Evolutionary conservation across 306 rosid species (phyloP).

Genomic region (Lablab purpureus): DNA sequence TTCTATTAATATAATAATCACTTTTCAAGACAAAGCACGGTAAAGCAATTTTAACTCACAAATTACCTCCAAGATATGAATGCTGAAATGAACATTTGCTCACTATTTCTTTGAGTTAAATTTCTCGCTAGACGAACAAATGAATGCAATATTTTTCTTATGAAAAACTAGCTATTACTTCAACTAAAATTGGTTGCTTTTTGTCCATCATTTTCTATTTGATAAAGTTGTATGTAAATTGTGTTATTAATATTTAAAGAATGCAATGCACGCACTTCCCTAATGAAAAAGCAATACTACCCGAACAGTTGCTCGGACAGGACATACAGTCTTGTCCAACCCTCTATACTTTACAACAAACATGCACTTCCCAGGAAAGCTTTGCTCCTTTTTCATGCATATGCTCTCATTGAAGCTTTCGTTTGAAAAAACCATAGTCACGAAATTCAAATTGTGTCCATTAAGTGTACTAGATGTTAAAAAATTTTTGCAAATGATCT

Average conservation of each 20-base stretch:
- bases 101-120: not conserved
- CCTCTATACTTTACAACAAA: not conserved
- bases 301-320: constrained; percentile 8
- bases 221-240: not conserved
- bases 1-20: not conserved
- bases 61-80: not conserved
- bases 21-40: not conserved
- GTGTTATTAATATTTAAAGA: not conserved
- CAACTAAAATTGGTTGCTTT: not conserved
- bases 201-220: not conserved
- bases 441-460: constrained; percentile 20
- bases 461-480: not conserved
- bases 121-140: not conserved
- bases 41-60: not conserved
- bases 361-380: not conserved
- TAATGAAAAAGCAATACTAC: constrained; percentile 14
- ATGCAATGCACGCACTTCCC: constrained; percentile 6
- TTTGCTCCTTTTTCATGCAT: constrained; percentile 8
- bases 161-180: not conserved
- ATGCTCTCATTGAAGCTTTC: not conserved
- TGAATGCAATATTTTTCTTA: not conserved
- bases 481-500: not conserved
- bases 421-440: not conserved
- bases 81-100: too few species aligned
- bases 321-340: not conserved